phyloP scores from a whole-genome alignment of 805 yeast species.

The Hemisphaericaspora nanyangensis region DNA sequence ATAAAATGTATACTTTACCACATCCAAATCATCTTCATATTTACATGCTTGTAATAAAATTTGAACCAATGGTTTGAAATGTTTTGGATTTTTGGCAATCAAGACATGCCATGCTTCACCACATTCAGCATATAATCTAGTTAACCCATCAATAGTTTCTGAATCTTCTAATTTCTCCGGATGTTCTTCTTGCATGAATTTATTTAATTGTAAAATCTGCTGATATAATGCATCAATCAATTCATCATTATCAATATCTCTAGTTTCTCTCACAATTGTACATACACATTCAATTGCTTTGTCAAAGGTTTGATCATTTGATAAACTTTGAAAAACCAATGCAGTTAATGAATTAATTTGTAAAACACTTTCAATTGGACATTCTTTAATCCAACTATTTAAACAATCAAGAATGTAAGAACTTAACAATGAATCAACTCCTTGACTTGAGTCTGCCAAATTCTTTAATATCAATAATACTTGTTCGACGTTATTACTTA shows the following conservation, averaged over 20 bases:
- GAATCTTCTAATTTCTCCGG: constrained; percentile 51
- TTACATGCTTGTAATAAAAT: constrained; percentile 68
- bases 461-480: constrained; percentile 62
- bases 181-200: constrained; percentile 31
- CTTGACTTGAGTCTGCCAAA: constrained; percentile 22
- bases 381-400: constrained; percentile 87
- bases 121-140: constrained; percentile 82
- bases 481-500: constrained; percentile 62
- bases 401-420: constrained; percentile 66
- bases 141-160: constrained; percentile 63
- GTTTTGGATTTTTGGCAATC: constrained; percentile 66
- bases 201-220: constrained; percentile 61
- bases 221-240: constrained; percentile 65
- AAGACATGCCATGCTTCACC: constrained; percentile 94
- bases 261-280: constrained; percentile 75
- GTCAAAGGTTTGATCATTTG: constrained; percentile 72
- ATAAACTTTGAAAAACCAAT: constrained; percentile 56
- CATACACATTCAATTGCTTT: constrained; percentile 84
- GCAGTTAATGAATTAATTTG: constrained; percentile 59
- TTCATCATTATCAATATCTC: constrained; percentile 63
- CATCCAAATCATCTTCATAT: constrained; percentile 79
- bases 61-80: constrained; percentile 70
- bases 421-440: constrained; percentile 6
- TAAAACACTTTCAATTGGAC: constrained; percentile 69
- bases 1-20: constrained; percentile 84